Base-by-base conservation (phyloP, 495 filamentous ascomycete genomes). In the Daldinia concentrica region DNA sequence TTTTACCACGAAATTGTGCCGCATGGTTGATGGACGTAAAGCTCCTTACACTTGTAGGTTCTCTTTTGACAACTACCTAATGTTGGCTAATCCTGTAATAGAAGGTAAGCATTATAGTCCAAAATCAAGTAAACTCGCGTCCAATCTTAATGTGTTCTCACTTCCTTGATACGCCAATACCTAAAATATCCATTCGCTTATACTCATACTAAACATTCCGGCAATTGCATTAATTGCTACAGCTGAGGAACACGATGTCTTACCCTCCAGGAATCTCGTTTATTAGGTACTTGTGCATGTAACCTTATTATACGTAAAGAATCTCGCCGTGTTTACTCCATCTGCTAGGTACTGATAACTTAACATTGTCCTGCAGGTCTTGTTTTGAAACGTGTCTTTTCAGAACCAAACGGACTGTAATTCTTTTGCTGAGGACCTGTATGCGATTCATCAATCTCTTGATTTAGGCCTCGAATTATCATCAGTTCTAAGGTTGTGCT, bases 351-450 rank as follows among this genome's bases (percentile, higher is more conserved):
- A 39, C 37, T 51, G 39, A 41, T 60, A 32, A 61, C 58, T 62
- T 27, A 51, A 58, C 26, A 14, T 58, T 54, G 41, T 63, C 48
- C 58, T 50, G 67, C 43, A 70, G 45, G 71, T 70, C 67, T 70
- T 50, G 58, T 63, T 62, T 66, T 52, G 67, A 74, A 70, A 74
- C 71, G 27, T 54, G 71, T 66, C 30, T 69, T 39, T 66, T 65
- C 57, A 61, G 37, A 51, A 62, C 41, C 6, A 62, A 66, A 62
- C 29, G 32, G 39, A 39, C 3, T 62, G 36, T 27, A 72, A 67
- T 72, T 64, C 68, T 54, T 63, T 24, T 26, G 8, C 8, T 14
- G 17, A 14, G 12, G 19, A 24, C 19, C 11, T 37, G 34, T 26
- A 62, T 51, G 50, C 39, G 32, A 61, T 41, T 30, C 12, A 17